Evolutionary conservation across 768 basidiomycete genomes (phyloP).

Genomic region (Termitomyces sp.): DNA sequence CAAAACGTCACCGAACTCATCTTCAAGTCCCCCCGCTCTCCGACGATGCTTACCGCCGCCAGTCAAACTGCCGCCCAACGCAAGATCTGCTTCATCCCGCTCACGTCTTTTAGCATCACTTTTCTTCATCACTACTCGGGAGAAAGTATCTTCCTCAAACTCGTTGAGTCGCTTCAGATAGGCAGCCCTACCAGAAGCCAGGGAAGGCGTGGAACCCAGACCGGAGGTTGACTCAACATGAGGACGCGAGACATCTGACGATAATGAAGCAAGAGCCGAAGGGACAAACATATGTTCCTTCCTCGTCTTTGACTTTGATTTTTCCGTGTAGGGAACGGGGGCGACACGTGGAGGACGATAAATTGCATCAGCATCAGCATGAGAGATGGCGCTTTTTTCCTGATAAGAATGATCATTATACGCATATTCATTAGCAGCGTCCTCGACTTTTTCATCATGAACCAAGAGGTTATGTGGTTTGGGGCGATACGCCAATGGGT

Average conservation of each 20-base stretch:
- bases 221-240: conserved; percentile 70
- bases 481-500: conserved; percentile 88
- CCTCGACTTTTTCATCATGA: conserved; percentile 21
- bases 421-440: conserved; percentile 10
- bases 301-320: conserved; percentile 42
- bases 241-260: conserved; percentile 66
- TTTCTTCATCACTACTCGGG: conserved; percentile 86
- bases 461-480: conserved; percentile 73
- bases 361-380: conserved; percentile 36
- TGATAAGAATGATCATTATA: neutral
- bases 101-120: conserved; percentile 66
- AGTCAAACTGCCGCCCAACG: conserved; percentile 66
- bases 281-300: conserved; percentile 54
- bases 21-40: conserved; percentile 67
- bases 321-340: conserved; percentile 73
- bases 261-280: conserved; percentile 56
- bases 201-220: conserved; percentile 54
- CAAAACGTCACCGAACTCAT: conserved; percentile 82
- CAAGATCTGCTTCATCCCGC: conserved; percentile 83
- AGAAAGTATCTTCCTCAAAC: conserved; percentile 95
- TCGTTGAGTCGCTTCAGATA: conserved; percentile 77
- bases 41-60: conserved; percentile 44
- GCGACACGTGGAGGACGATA: conserved; percentile 88
- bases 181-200: conserved; percentile 63
- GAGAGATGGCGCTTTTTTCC: neutral